A percentile compares a stretch with the other conserved stretches of the same genome.
phyloP scores from a whole-genome alignment of 495 filamentous ascomycete genomes.

The Penicillium paradoxum region DNA sequence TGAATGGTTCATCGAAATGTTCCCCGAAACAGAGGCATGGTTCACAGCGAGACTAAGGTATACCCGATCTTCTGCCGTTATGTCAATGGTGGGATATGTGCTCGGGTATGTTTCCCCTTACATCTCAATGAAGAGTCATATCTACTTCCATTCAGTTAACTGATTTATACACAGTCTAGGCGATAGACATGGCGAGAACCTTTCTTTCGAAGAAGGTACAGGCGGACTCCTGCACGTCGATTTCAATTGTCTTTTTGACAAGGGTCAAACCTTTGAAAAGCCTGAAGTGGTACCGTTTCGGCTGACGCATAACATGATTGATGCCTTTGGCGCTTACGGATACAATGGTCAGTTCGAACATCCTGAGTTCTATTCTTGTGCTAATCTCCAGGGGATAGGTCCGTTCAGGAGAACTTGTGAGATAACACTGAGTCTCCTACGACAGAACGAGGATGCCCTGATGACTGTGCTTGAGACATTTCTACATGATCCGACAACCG shows the following conservation, averaged over 20 bases:
- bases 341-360: conserved; percentile 55
- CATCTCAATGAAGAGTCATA: background rate
- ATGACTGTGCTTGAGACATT: conserved; percentile 98
- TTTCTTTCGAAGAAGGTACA: conserved; percentile 89
- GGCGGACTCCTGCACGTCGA: conserved; percentile 96
- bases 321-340: conserved; percentile 90
- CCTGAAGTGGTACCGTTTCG: conserved; percentile 97
- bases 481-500: conserved; percentile 90
- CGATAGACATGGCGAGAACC: conserved; percentile 97
- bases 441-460: conserved; percentile 88
- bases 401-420: conserved; percentile 90
- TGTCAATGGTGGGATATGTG: conserved; percentile 96
- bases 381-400: conserved; percentile 38
- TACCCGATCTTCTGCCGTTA: conserved; percentile 89
- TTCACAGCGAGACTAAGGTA: conserved; percentile 86
- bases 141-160: background rate
- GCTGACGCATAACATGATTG: conserved; percentile 95
- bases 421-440: conserved; percentile 73
- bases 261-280: conserved; percentile 91
- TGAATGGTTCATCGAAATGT: conserved; percentile 93
- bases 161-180: conserved; percentile 54
- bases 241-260: conserved; percentile 99
- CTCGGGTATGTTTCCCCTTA: conserved; percentile 53
- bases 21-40: conserved; percentile 88
- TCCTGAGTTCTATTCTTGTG: background rate